Evolutionary conservation across 768 basidiomycete genomes (phyloP).

Genomic region (Hygrophoropsis aurantiaca): DNA sequence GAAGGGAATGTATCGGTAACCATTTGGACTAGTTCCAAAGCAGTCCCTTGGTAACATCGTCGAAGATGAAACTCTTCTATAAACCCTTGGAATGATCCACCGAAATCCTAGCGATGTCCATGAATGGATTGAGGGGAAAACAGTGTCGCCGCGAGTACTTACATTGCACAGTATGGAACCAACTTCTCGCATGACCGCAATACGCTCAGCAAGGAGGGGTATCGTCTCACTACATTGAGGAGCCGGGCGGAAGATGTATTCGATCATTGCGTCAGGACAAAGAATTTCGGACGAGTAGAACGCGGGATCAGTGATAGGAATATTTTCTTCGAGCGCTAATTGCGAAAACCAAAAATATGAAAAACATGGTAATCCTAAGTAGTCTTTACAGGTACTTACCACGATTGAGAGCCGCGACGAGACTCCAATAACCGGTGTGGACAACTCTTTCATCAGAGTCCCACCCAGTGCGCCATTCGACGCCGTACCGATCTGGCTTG

Average conservation of each 20-base stretch:
- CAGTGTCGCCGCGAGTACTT: conserved; percentile 17
- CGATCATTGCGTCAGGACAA: conserved; percentile 72
- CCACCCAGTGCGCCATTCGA: conserved; percentile 78
- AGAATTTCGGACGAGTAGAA: conserved; percentile 73
- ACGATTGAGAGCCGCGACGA: conserved; percentile 81
- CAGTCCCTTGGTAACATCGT: conserved; percentile 57
- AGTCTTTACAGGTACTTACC: conserved; percentile 56
- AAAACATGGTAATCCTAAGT: conserved; percentile 3
- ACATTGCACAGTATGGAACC: conserved; percentile 72
- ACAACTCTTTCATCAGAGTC: conserved; percentile 44
- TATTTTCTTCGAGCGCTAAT: conserved; percentile 70
- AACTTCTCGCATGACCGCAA: conserved; percentile 75
- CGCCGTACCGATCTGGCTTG: conserved; percentile 61
- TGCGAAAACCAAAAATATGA: neutral
- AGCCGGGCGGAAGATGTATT: conserved; percentile 65
- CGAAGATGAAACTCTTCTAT: conserved; percentile 57
- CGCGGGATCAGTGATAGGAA: conserved; percentile 75
- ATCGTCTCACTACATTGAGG: conserved; percentile 58
- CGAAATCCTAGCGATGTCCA: conserved; percentile 48
- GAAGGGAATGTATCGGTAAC: conserved; percentile 70
- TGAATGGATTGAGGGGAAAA: neutral
- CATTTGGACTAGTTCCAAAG: conserved; percentile 71
- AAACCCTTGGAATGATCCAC: conserved; percentile 70
- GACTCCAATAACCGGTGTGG: conserved; percentile 85
- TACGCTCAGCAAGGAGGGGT: conserved; percentile 70